Evolutionary conservation across 257 asterid genomes (phyloP).

Genomic region (Misopates orontium): DNA sequence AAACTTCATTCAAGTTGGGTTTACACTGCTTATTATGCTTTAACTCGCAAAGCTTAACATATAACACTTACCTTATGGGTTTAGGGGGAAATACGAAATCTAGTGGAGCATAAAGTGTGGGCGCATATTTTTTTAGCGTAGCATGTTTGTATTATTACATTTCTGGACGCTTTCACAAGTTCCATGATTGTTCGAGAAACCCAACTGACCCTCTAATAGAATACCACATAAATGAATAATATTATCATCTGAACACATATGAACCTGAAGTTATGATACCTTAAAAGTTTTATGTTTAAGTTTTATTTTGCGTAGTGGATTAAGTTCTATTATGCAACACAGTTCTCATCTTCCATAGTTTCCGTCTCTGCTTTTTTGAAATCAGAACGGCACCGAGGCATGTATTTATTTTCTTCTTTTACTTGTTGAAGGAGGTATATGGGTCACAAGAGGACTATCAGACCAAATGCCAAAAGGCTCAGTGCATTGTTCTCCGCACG

Average conservation of each 20-base stretch:
- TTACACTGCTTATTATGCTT: background rate
- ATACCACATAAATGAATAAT: too few relatives aligned
- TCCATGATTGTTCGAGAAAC: background rate
- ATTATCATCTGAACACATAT: background rate
- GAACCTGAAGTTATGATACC: background rate
- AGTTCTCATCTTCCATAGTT: background rate
- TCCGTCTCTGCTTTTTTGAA: conserved; percentile 5
- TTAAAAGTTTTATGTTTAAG: background rate
- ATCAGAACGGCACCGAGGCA: background rate
- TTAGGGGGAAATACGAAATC: background rate
- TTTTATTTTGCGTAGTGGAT: background rate
- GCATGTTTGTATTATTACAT: background rate
- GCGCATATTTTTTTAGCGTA: background rate
- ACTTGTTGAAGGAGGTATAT: conserved; percentile 74
- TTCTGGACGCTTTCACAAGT: background rate
- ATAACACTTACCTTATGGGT: background rate
- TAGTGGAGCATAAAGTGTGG: background rate
- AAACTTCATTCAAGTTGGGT: conserved; percentile 3
- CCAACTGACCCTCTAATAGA: background rate
- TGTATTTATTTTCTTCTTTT: conserved; percentile 29
- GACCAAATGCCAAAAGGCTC: conserved; percentile 95
- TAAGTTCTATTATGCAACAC: background rate
- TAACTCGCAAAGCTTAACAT: conserved; percentile 1
- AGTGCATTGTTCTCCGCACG: conserved; percentile 65
- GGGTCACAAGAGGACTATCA: conserved; percentile 94